Conservation (phyloP, 1,284 basidiomycete species). For the Cutaneotrichosporon dermatis region DNA sequence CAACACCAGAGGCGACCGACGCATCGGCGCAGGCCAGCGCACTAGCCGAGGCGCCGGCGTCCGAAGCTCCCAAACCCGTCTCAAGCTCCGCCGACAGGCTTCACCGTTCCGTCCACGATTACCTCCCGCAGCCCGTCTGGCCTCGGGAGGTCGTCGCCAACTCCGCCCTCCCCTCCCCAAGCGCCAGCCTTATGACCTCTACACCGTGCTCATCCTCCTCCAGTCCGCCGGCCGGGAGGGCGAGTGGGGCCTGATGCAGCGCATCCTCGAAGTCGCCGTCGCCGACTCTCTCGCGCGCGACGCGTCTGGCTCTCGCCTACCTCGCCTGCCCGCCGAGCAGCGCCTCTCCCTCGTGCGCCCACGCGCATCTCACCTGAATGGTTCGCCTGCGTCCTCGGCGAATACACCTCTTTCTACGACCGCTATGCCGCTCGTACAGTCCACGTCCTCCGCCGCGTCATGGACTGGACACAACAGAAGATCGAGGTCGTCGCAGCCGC, state of each 20-base stretch:
- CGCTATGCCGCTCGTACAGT: neutral
- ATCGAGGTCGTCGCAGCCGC: slow-evolving; percentile 1
- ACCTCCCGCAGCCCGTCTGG: slow-evolving; percentile 1
- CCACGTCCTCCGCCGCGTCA: neutral
- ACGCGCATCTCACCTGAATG: slow-evolving; percentile 14
- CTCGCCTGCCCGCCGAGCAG: neutral
- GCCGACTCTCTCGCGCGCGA: slow-evolving; percentile 1
- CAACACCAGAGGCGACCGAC: neutral
- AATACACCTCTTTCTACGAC: neutral
- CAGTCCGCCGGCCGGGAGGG: neutral
- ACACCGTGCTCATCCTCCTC: slow-evolving; percentile 6
- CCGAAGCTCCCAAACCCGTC: too few species aligned
- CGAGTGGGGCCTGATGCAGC: slow-evolving; percentile 1
- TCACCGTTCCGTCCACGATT: slow-evolving; percentile 3
- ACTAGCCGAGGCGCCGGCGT: too few species aligned
- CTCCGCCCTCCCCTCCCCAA: neutral
- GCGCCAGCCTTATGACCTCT: neutral
- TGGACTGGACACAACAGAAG: slow-evolving; percentile 8
- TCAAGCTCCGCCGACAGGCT: too few species aligned
- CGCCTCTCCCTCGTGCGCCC: slow-evolving; percentile 4
- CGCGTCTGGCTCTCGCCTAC: slow-evolving; percentile 11
- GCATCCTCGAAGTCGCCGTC: slow-evolving; percentile 9
- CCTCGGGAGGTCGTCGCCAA: neutral
- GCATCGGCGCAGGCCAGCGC: too few species aligned
- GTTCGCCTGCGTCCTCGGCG: slow-evolving; percentile 9